Evolutionary conservation across 2,329 filamentous ascomycete genomes (phyloP).

Genomic region (Cadophora sp.): DNA sequence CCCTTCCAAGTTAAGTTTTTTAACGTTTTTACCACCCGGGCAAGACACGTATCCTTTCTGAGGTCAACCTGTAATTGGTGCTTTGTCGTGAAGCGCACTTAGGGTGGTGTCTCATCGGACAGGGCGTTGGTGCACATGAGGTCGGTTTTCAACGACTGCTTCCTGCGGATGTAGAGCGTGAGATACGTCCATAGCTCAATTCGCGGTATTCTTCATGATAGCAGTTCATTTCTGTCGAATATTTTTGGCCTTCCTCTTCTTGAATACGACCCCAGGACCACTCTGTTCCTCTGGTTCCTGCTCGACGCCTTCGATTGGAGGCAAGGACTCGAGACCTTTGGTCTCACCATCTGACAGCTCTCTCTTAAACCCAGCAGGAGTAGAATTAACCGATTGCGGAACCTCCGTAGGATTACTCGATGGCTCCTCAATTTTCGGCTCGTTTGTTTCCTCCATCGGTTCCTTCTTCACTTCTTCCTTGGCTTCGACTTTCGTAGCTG

Average conservation of each 20-base stretch:
- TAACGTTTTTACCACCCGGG: too few relatives aligned
- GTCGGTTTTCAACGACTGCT: background rate
- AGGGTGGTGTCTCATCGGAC: too few relatives aligned
- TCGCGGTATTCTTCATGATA: background rate
- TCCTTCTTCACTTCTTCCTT: conserved; percentile 36
- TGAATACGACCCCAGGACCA: conserved; percentile 69
- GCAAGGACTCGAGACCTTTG: conserved; percentile 42
- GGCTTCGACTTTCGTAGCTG: conserved; percentile 29
- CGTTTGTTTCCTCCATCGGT: conserved; percentile 27
- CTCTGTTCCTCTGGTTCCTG: conserved; percentile 41
- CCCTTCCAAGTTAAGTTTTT: too few relatives aligned
- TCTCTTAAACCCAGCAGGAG: conserved; percentile 34
- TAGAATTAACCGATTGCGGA: conserved; percentile 1
- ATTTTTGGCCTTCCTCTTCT: conserved; percentile 77
- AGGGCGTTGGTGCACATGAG: too few relatives aligned
- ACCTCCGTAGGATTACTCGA: conserved; percentile 12
- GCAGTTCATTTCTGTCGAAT: conserved; percentile 61
- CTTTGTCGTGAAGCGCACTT: too few relatives aligned
- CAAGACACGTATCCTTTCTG: too few relatives aligned
- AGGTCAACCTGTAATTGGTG: too few relatives aligned
- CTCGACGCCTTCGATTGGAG: conserved; percentile 41
- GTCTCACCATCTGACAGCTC: conserved; percentile 45
- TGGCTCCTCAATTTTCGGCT: conserved; percentile 3
- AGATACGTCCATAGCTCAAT: background rate
- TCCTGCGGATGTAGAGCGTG: background rate